A percentile compares a stretch with the other conserved stretches of the same genome.
phyloP scores from a whole-genome alignment of 2,329 filamentous ascomycete genomes.

The Fusarium duplospermum region DNA sequence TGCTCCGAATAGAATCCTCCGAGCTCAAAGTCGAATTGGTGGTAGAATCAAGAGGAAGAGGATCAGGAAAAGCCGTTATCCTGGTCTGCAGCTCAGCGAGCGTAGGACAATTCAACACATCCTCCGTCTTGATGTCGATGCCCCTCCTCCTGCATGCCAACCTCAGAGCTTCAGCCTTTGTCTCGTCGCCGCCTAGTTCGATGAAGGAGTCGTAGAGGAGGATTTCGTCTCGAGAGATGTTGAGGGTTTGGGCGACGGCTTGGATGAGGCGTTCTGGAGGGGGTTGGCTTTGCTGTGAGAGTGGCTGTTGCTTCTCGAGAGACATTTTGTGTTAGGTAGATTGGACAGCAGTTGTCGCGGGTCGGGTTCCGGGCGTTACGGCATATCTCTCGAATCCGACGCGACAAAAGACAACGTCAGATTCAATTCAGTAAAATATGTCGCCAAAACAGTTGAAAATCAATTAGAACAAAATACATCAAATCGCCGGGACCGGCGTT shows the following conservation, averaged over 20 bases:
- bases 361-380: not conserved
- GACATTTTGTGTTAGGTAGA: not conserved
- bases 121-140: conserved; percentile 52
- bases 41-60: not conserved
- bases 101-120: conserved; percentile 57
- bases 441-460: not conserved
- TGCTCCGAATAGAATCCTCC: conserved; percentile 19
- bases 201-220: conserved; percentile 56
- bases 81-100: conserved; percentile 59
- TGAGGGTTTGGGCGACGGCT: conserved; percentile 53
- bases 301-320: not conserved
- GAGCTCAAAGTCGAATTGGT: not conserved
- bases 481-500: not conserved
- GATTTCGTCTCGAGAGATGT: conserved; percentile 47
- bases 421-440: not conserved
- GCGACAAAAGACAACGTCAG: not conserved
- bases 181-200: conserved; percentile 57
- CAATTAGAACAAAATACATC: not conserved
- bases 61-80: conserved; percentile 38
- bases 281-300: conserved; percentile 20
- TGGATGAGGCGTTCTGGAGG: conserved; percentile 48
- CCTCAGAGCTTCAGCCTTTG: conserved; percentile 44
- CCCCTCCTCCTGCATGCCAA: conserved; percentile 33
- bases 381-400: not conserved
- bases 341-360: not conserved